These are phyloP conservation scores for Selaginella moellendorffii DNA, from an alignment of 75 land plant species.

Conservation along the genomic window DNA sequence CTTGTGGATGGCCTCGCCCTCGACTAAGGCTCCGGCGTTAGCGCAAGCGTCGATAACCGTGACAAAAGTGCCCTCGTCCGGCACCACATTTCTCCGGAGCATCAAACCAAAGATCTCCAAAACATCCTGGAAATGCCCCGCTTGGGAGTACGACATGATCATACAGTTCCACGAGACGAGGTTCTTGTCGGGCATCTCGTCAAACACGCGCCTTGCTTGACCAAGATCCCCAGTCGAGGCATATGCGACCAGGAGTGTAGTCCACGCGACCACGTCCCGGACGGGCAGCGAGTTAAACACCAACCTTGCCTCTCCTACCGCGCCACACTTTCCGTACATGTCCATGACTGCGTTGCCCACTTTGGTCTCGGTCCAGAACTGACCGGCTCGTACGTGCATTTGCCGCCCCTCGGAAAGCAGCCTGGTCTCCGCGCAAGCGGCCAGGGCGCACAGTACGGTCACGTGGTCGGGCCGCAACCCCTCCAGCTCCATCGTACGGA, in stretches of 20 bases:
- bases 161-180: conserved; percentile 14
- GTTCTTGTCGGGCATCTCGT: conserved; percentile 8
- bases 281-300: too few relatives aligned
- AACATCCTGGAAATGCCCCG: neutral
- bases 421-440: conserved; percentile 39
- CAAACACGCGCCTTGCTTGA: conserved; percentile 5
- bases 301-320: too few relatives aligned
- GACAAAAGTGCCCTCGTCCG: conserved; percentile 29
- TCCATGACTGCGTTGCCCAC: too few relatives aligned
- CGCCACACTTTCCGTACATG: too few relatives aligned
- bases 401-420: too few relatives aligned
- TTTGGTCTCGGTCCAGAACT: too few relatives aligned
- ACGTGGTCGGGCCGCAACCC: neutral
- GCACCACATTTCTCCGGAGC: conserved; percentile 1
- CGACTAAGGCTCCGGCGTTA: too few relatives aligned
- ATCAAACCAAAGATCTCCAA: conserved; percentile 14
- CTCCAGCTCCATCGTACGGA: neutral
- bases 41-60: conserved; percentile 29
- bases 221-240: too few relatives aligned
- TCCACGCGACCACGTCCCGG: too few relatives aligned
- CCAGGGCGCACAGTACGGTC: conserved; percentile 20
- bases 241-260: too few relatives aligned
- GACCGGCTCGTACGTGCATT: too few relatives aligned
- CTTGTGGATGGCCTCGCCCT: too few relatives aligned
- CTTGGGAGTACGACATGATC: conserved; percentile 8